Evolutionary conservation across 2,329 filamentous ascomycete species (phyloP), one percentile per base, ranked within the genome.

Genomic region (Sarocladium kiliense): DNA sequence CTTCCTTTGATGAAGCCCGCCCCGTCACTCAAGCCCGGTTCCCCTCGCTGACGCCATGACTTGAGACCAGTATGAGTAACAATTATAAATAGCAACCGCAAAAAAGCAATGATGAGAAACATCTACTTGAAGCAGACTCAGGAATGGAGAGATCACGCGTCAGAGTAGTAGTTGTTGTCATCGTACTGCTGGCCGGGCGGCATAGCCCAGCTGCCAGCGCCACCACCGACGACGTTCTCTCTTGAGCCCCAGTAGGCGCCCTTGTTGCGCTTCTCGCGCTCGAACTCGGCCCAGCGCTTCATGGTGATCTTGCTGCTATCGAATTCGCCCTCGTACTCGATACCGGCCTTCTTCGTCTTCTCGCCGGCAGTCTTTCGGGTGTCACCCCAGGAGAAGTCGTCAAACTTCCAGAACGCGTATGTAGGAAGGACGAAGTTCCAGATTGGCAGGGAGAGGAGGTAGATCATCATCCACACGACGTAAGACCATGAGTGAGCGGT

Each of bases 361-460:
- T 96, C 93, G 26, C 92, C 92, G 0, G 87, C 89, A 39, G 93
- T 96, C 82, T 97, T 96, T 59, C 94, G 85, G 55, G 94, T 99
- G 60, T 99, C 95, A 66, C 94, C 94, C 94, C 94, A 99, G 56
- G 89, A 96, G 78, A 99, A 99, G 76, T 99, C 94, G 70, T 99
- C 94, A 69, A 99, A 99, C 75, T 99, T 97, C 94, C 94, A 99
- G 78, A 93, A 99, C 2, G 94, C 88, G 68, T 99, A 99, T 7
- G 84, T 84, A 0, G 94, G 94, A 9, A 99, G 84, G 36, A 99
- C 80, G 69, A 99, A 96, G 73, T 99, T 99, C 94, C 94, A 99
- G 56, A 99, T 82, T 0, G 95, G 95, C 1, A 99, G 84, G 1
- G 94, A 96, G 45, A 92, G 54, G 18, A 99, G 83, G 71, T 99